Evolutionary conservation across 352 stramenopile species (phyloP).

Genomic region (Phytophthora pistaciae): DNA sequence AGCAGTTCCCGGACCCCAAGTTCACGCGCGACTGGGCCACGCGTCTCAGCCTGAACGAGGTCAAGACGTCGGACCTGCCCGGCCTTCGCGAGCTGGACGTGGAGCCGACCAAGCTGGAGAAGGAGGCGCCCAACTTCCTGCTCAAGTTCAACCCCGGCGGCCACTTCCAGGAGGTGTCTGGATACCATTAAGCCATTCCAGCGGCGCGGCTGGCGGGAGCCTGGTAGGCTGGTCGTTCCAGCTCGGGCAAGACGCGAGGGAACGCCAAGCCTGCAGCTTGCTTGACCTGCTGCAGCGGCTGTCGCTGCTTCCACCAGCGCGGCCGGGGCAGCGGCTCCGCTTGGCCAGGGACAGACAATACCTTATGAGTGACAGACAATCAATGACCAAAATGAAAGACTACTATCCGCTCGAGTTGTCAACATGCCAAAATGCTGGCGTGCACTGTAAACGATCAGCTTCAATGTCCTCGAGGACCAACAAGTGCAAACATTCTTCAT

Average conservation of each 20-base stretch:
- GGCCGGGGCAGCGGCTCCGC: slow-evolving; percentile 4
- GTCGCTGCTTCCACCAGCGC: slow-evolving; percentile 17
- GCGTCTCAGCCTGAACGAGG: slow-evolving; percentile 80
- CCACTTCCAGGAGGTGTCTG: slow-evolving; percentile 94
- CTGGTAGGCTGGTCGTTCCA: slow-evolving; percentile 1
- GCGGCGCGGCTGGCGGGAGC: slow-evolving; percentile 4
- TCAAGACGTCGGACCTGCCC: slow-evolving; percentile 85
- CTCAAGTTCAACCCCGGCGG: slow-evolving; percentile 95
- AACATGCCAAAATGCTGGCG: neutral
- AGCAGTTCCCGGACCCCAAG: slow-evolving; percentile 87
- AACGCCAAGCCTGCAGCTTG: slow-evolving; percentile 15
- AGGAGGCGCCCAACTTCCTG: slow-evolving; percentile 96
- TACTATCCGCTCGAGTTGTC: slow-evolving; percentile 17
- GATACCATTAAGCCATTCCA: slow-evolving; percentile 76
- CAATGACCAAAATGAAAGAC: slow-evolving; percentile 39
- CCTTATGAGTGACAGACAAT: slow-evolving; percentile 47
- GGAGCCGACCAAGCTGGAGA: slow-evolving; percentile 93
- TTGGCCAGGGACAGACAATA: slow-evolving; percentile 29
- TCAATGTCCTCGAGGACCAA: slow-evolving; percentile 19
- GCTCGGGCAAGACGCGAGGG: slow-evolving; percentile 24
- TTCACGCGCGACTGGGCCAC: slow-evolving; percentile 85
- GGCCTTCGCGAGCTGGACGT: slow-evolving; percentile 88
- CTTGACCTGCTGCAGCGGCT: slow-evolving; percentile 10
- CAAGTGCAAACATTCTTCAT: neutral
- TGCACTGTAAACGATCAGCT: neutral